Percentiles rank a stretch among this genome's conserved stretches.
Evolutionary conservation across 2,329 filamentous ascomycete genomes (phyloP).

Genomic region (Ceratocystis harringtonii): DNA sequence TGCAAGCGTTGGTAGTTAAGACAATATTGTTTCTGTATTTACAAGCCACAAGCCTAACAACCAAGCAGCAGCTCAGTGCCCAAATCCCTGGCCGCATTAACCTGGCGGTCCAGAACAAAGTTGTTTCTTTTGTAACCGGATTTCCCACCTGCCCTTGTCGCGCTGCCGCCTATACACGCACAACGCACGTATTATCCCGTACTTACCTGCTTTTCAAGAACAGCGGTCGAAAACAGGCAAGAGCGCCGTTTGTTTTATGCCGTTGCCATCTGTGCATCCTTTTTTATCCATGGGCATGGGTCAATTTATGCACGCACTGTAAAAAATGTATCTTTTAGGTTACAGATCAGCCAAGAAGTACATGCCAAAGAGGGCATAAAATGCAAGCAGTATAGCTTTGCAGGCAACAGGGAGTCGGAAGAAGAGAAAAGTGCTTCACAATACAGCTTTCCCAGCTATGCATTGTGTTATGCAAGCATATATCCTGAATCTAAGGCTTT

Average conservation of each 20-base stretch:
- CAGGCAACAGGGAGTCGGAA: neutral
- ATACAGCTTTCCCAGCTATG: neutral
- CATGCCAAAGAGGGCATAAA: neutral
- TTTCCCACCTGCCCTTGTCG: neutral
- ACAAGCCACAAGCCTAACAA: neutral
- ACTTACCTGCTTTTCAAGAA: neutral
- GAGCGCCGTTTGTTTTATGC: neutral
- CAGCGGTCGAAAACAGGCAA: neutral
- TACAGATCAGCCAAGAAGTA: neutral
- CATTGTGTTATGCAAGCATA: neutral
- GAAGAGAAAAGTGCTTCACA: neutral
- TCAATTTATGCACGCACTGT: conserved; percentile 4
- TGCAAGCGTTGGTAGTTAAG: neutral
- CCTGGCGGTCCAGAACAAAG: neutral
- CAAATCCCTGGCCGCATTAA: neutral
- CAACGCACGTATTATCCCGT: neutral
- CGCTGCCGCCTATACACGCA: neutral
- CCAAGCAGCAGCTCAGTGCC: neutral
- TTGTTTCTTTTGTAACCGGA: neutral
- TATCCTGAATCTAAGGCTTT: neutral
- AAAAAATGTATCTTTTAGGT: conserved; percentile 6
- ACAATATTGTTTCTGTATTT: conserved; percentile 1
- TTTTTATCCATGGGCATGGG: neutral
- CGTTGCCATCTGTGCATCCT: neutral
- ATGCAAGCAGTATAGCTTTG: neutral